Evolutionary conservation across 2,329 filamentous ascomycete genomes (phyloP).

Genomic region (Sarocladiaceae sp.): DNA sequence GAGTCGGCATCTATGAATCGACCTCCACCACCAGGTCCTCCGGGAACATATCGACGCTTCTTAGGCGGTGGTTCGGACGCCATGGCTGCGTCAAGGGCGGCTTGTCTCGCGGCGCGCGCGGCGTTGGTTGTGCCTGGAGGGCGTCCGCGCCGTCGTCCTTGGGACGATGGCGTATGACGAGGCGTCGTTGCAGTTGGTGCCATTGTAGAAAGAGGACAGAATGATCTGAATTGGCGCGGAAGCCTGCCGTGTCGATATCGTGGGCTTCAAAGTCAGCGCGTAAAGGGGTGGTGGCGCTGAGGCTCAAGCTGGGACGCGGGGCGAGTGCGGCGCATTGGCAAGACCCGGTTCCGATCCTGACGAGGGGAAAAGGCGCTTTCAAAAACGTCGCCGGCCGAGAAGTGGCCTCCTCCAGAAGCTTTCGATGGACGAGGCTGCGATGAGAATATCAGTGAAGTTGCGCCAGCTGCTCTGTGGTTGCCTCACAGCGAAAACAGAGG

Average conservation of each 20-base stretch:
- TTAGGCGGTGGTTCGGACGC: conserved; percentile 60
- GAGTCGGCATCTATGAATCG: conserved; percentile 72
- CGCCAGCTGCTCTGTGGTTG: conserved; percentile 20
- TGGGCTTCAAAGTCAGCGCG: conserved; percentile 1
- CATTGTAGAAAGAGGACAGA: background rate
- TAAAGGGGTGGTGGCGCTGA: conserved; percentile 6
- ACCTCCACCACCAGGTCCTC: conserved; percentile 79
- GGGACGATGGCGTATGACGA: conserved; percentile 28
- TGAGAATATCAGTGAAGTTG: conserved; percentile 27
- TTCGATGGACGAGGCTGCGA: conserved; percentile 3
- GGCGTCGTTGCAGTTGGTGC: conserved; percentile 27
- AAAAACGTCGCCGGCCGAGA: background rate
- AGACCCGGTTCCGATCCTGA: background rate
- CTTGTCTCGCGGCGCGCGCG: conserved; percentile 31
- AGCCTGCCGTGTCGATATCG: background rate
- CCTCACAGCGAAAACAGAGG: conserved; percentile 27
- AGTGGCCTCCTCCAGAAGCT: conserved; percentile 2
- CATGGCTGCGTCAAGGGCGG: conserved; percentile 23
- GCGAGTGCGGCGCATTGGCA: conserved; percentile 6
- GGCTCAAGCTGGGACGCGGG: conserved; percentile 8
- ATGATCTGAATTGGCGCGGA: background rate
- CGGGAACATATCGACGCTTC: conserved; percentile 73
- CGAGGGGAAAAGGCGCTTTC: background rate
- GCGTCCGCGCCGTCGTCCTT: conserved; percentile 40
- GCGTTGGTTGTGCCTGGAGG: conserved; percentile 38